A percentile compares a stretch with the other conserved stretches of the same genome.
phyloP scores from a whole-genome alignment of 1,139 yeast genomes.

The Geotrichum cucujoidarum region DNA sequence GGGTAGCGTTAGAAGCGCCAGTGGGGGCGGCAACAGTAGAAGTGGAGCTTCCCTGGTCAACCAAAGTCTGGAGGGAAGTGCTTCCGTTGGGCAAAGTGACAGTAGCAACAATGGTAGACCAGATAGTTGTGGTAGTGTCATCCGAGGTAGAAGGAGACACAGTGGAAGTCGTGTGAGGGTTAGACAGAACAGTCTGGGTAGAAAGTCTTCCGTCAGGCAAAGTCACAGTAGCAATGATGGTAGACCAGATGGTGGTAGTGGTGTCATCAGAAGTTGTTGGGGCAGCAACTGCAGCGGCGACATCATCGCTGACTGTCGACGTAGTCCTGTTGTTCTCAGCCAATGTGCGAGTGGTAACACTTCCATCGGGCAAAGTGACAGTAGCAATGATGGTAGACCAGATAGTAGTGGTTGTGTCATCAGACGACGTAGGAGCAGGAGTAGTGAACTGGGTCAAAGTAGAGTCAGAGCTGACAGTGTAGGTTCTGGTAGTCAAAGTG shows the following conservation, averaged over 20 bases:
- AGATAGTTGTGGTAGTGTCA: constrained; percentile 8
- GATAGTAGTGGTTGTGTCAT: constrained; percentile 1
- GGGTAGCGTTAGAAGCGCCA: not conserved
- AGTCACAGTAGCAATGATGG: constrained; percentile 6
- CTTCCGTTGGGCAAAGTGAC: constrained; percentile 14
- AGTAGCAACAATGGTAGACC: constrained; percentile 3
- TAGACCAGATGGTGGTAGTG: constrained; percentile 7
- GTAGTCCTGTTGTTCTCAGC: constrained; percentile 7
- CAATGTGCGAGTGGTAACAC: constrained; percentile 5
- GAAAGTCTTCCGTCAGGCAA: constrained; percentile 4
- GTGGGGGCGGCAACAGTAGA: constrained; percentile 1
- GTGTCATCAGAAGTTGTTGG: constrained; percentile 10
- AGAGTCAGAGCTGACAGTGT: constrained; percentile 1
- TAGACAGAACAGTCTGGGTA: not conserved
- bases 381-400: constrained; percentile 6
- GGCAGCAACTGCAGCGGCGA: not conserved
- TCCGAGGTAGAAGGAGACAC: constrained; percentile 2
- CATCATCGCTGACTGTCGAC: not conserved
- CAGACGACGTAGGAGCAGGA: constrained; percentile 1
- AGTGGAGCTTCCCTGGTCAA: constrained; percentile 8
- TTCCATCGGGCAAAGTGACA: not conserved
- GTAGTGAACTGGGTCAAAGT: not conserved
- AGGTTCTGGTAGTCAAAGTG: constrained; percentile 5
- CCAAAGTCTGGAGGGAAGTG: constrained; percentile 3
- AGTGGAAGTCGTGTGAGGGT: constrained; percentile 2